Percentiles rank a stretch among this genome's conserved stretches.
These are phyloP conservation scores for Diddensiella caesifluorescens DNA, from an alignment of 805 yeast species.

Conservation along the genomic window DNA sequence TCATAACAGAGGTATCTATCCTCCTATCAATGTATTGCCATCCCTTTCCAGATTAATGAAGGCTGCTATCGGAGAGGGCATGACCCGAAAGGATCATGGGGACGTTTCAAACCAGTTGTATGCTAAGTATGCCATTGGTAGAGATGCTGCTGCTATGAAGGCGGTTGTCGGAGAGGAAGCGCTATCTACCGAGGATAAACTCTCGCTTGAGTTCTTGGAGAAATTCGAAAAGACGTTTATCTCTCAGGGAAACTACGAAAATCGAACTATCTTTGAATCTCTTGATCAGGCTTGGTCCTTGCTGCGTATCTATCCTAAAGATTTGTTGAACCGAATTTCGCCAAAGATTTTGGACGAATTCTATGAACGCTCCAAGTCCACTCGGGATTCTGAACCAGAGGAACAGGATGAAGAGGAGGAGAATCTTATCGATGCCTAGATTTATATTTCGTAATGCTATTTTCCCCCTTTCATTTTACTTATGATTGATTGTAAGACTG, in stretches of 20 bases:
- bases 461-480: not conserved
- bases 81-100: conserved; percentile 99
- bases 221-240: conserved; percentile 96
- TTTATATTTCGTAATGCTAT: not conserved
- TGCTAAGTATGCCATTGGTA: conserved; percentile 99
- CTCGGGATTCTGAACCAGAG: conserved; percentile 41
- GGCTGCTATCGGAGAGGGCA: conserved; percentile 99
- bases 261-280: conserved; percentile 90
- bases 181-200: conserved; percentile 91
- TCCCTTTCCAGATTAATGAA: conserved; percentile 97
- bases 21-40: conserved; percentile 97
- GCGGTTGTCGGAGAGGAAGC: conserved; percentile 99
- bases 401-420: conserved; percentile 34
- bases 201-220: conserved; percentile 94
- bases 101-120: conserved; percentile 98
- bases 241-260: conserved; percentile 94
- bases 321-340: conserved; percentile 95
- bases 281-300: conserved; percentile 98
- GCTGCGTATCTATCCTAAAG: conserved; percentile 98
- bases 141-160: conserved; percentile 99
- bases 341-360: conserved; percentile 95
- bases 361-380: conserved; percentile 61
- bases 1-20: conserved; percentile 94
- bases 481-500: not conserved
- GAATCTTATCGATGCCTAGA: conserved; percentile 36